phyloP scores from a whole-genome alignment of 2,329 filamentous ascomycete genomes.

The Ceratocystis albifundus region DNA sequence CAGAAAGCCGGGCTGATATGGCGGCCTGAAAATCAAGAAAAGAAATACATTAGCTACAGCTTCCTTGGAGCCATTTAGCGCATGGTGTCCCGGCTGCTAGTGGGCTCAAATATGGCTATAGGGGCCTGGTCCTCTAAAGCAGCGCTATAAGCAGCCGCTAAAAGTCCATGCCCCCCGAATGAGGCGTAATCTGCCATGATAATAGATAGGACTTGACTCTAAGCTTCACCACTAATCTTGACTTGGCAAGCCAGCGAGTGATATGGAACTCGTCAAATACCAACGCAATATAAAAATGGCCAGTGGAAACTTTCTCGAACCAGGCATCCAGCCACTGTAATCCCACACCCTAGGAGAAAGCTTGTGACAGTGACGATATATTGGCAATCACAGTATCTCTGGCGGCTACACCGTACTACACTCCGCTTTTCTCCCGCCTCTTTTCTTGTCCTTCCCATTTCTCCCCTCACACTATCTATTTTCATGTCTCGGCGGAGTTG shows the following conservation, averaged over 20 bases:
- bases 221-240: not conserved
- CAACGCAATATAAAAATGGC: not conserved
- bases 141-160: not conserved
- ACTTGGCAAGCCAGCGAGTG: not conserved
- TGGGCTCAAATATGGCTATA: not conserved
- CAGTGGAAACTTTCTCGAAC: not conserved
- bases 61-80: not conserved
- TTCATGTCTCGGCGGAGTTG: not conserved
- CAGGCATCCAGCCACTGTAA: not conserved
- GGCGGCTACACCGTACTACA: constrained; percentile 10
- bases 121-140: not conserved
- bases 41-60: not conserved
- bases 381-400: constrained; percentile 5
- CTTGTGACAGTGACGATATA: constrained; percentile 15
- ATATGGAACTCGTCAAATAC: not conserved
- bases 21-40: not conserved
- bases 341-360: not conserved
- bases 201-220: too few relatives aligned
- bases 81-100: not conserved
- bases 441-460: not conserved
- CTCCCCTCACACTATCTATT: not conserved
- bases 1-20: not conserved
- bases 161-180: too few relatives aligned
- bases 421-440: not conserved
- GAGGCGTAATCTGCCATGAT: too few relatives aligned